Evolutionary conservation across 1,139 yeast species (phyloP).

Genomic region (Maudiozyma humilis): DNA sequence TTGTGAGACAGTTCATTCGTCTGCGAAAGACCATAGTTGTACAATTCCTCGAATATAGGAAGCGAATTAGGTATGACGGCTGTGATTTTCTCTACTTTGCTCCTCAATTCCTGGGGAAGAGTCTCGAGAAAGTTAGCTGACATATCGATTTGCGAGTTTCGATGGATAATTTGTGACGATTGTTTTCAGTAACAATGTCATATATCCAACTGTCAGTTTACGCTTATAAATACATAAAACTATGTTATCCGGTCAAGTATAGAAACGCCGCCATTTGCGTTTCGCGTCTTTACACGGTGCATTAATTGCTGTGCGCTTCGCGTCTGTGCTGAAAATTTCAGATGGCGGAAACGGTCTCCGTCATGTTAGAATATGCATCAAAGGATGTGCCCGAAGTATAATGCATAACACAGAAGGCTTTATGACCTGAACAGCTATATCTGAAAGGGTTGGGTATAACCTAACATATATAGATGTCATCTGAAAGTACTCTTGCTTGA

Average conservation of each 20-base stretch:
- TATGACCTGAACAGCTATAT: too few relatives aligned
- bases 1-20: slow-evolving; percentile 14
- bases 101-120: slow-evolving; percentile 17
- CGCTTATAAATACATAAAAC: too few relatives aligned
- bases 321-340: background rate
- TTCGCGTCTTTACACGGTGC: background rate
- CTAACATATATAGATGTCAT: too few relatives aligned
- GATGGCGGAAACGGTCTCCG: background rate
- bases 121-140: slow-evolving; percentile 13
- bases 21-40: slow-evolving; percentile 13
- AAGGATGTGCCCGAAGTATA: too few relatives aligned
- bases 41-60: slow-evolving; percentile 22
- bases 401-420: too few relatives aligned
- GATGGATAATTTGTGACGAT: too few relatives aligned
- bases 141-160: slow-evolving; percentile 6
- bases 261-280: background rate
- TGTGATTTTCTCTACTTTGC: slow-evolving; percentile 24
- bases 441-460: too few relatives aligned
- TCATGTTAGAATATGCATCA: too few relatives aligned
- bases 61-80: slow-evolving; percentile 18
- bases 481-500: too few relatives aligned
- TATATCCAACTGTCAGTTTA: too few relatives aligned
- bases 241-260: too few relatives aligned
- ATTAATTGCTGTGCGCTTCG: background rate
- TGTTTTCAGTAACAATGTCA: too few relatives aligned